phyloP scores from a whole-genome alignment of 1,284 basidiomycete species.

The Boletellus sp. region DNA sequence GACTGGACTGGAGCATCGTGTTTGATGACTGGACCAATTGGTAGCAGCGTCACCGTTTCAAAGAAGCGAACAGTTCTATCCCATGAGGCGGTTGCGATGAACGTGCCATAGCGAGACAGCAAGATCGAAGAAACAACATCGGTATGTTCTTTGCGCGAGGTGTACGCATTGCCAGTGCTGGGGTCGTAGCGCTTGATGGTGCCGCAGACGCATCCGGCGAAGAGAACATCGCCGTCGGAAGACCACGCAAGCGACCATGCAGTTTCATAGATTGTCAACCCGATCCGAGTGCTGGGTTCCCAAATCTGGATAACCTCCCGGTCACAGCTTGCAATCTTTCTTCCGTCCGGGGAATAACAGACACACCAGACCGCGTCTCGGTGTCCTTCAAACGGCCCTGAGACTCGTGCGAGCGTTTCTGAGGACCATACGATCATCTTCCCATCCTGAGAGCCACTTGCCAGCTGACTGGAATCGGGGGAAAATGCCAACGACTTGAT shows the following conservation, averaged over 20 bases:
- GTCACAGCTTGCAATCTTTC: constrained; percentile 22
- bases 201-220: constrained; percentile 19
- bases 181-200: constrained; percentile 15
- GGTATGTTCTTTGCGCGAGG: constrained; percentile 7
- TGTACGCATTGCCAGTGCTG: neutral
- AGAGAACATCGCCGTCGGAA: constrained; percentile 7
- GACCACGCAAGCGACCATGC: constrained; percentile 27
- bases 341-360: constrained; percentile 19
- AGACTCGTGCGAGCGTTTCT: constrained; percentile 2
- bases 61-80: constrained; percentile 25
- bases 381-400: constrained; percentile 14
- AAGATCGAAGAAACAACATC: constrained; percentile 18
- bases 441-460: constrained; percentile 21
- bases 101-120: constrained; percentile 11
- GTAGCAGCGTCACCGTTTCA: constrained; percentile 18
- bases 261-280: constrained; percentile 3
- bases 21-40: constrained; percentile 15
- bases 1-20: constrained; percentile 14
- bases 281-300: constrained; percentile 12
- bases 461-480: constrained; percentile 16
- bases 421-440: constrained; percentile 23
- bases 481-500: constrained; percentile 22
- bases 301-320: constrained; percentile 17
- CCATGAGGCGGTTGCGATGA: constrained; percentile 22
- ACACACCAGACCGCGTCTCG: constrained; percentile 19